Base-by-base conservation (phyloP, 305 asterid genomes). In the Rubia peregrina region DNA sequence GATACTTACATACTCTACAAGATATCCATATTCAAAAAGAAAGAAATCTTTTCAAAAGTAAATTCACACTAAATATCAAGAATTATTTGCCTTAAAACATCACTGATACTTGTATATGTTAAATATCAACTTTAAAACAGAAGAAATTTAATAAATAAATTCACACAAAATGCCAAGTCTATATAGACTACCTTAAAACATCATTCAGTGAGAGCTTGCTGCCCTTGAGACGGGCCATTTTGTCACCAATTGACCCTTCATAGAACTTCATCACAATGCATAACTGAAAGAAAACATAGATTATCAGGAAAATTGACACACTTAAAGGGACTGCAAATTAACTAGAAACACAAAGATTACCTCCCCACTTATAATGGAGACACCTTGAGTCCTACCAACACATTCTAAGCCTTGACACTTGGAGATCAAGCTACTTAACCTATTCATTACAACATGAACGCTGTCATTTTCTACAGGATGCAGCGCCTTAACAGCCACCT, bases 201-300 rank as follows among this genome's bases (percentile, higher is more conserved):
- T 92, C 95, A 74, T 24, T 76, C 66, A 86, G 82, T 5, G 95
- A 70, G 71, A 92, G 82, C 80, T 89, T 87, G 33, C 97, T 97
- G 36, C 82, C 92, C 66, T 84, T 82, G 61, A 83, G 71, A 16
- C 74, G 83, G 74, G 91, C 85, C 96, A 90, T 87, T 73, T 86
- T 90, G 79, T 90, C 97, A 68, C 95, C 96, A 26, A 87, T 82
- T 6, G 98, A 85, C 67, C 93, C 95, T 79, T 89, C 96, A 44
- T 89, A 92, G 78, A 89, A 90, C 78, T 85, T 85, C 97, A 90
- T 90, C 21, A 90, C 81, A 73, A 92, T 83, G 85, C 96, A 92
- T 79, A 92, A 77, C 98, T 92, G 84, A 51, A 83, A 78, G 24
- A 71, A 79, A 48, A 79, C 49, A 60, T 61, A 26, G 71, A 76